Evolutionary conservation across 306 rosid genomes (phyloP), one percentile per base, ranked within the genome.

Genomic region (Rosa multiflora): DNA sequence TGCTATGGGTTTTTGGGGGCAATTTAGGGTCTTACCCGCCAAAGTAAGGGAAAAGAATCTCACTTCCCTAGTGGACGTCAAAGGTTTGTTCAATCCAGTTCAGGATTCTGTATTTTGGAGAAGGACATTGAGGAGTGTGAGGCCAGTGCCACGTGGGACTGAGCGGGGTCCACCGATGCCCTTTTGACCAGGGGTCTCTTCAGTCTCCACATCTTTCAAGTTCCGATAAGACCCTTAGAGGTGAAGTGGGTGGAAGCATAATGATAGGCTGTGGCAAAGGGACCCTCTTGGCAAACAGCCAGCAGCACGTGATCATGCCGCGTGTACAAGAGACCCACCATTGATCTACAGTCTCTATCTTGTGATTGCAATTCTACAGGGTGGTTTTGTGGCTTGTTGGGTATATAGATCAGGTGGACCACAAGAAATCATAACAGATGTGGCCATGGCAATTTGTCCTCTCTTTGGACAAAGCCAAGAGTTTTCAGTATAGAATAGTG

Each of bases 21-120:
- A 72, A 23, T 13, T 82, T 78, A 26, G 71, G 85, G 81, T 44
- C 81, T 89, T 59, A 87, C 96, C 92, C 94, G 96, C 96, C 94
- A 90, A 84, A 79, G 72, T 10, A 79, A 58, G 73, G 32, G 43
- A 63, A 11, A 64, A 62, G 90, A 85, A 84, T 89, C 92, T n/a
- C 68, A 61, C 70, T 84, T 78, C 74, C 88, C 88, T 88, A 74
- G 97, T 88, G 97, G 94, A 93, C 92, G 88, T 87, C 86, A 93
- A 88, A 88, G 82, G 82, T 83, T 87, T 89, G 87, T 90, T 77
- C 88, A 90, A 89, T 88, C 67, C 77, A 82, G 88, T 85, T 86
- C 66, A 82, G 85, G 80, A 75, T 82, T 76, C 75, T 46, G 39
- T 67, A 74, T 67, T 70, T 72, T 64, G 43, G 29, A 6, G 35